Conservation (phyloP, 805 yeast genomes). For the Clavispora fructus region DNA sequence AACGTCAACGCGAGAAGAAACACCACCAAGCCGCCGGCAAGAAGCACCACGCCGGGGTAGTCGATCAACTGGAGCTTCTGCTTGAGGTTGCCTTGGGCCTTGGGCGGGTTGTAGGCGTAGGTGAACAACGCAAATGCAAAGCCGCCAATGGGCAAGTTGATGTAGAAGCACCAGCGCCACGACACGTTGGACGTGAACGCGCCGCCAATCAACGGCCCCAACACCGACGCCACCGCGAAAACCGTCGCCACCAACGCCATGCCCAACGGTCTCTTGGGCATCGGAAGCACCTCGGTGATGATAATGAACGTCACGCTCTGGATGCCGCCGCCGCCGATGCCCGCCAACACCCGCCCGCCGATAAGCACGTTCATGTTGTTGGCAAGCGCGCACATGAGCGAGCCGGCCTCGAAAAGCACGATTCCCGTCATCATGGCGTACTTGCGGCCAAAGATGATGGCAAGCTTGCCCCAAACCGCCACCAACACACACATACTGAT, state of each 20-base stretch:
- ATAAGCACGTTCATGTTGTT: conserved; percentile 32
- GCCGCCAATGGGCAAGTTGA: conserved; percentile 22
- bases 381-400: conserved; percentile 35
- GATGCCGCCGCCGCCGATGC: conserved; percentile 35
- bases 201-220: conserved; percentile 24
- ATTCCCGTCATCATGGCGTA: conserved; percentile 20
- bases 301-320: conserved; percentile 25
- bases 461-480: conserved; percentile 33
- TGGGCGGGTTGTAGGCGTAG: conserved; percentile 18
- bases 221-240: conserved; percentile 20
- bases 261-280: conserved; percentile 21
- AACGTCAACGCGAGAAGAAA: conserved; percentile 21
- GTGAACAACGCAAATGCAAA: conserved; percentile 15
- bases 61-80: conserved; percentile 16
- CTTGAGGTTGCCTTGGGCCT: conserved; percentile 5
- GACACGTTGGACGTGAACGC: conserved; percentile 20
- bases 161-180: conserved; percentile 26
- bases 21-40: conserved; percentile 18
- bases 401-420: conserved; percentile 28
- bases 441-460: conserved; percentile 35
- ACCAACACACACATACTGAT: conserved; percentile 29
- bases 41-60: conserved; percentile 17
- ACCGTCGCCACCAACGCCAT: conserved; percentile 17
- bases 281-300: conserved; percentile 27
- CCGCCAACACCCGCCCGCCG: conserved; percentile 37